phyloP scores from a whole-genome alignment of 805 yeast species.

The Starmerella kuoi region DNA sequence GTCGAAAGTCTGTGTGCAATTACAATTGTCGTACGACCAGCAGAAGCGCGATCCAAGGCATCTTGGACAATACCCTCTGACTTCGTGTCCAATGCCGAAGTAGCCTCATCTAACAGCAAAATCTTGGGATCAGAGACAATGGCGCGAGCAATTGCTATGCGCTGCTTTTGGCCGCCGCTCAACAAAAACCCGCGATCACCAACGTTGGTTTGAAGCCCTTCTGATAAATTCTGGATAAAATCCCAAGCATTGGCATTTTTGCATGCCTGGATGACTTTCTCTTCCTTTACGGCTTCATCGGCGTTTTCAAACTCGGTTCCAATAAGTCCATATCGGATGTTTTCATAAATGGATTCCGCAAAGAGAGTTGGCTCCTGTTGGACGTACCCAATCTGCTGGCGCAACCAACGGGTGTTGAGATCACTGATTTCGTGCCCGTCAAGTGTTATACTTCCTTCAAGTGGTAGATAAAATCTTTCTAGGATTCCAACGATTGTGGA shows the following conservation, averaged over 20 bases:
- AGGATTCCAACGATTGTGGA: conserved; percentile 42
- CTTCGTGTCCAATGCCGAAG: not conserved
- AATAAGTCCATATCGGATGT: not conserved
- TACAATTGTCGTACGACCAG: not conserved
- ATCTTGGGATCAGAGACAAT: not conserved
- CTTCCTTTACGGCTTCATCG: not conserved
- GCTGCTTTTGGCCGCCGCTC: conserved; percentile 1
- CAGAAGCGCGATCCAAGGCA: not conserved
- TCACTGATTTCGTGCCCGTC: not conserved
- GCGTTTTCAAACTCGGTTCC: not conserved
- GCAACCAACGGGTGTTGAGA: not conserved
- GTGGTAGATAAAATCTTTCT: conserved; percentile 1
- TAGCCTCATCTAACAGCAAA: not conserved
- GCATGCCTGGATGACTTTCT: not conserved
- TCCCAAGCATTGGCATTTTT: not conserved
- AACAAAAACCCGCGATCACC: not conserved
- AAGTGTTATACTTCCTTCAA: not conserved
- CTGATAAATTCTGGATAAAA: not conserved
- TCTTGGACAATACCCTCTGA: not conserved
- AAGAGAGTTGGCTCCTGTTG: not conserved
- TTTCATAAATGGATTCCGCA: not conserved
- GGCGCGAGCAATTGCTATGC: not conserved
- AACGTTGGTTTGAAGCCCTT: not conserved
- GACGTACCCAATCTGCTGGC: not conserved
- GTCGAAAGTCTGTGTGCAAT: not conserved